A percentile compares a stretch with the other conserved stretches of the same genome.
Conservation (phyloP, 371 early-diverging fungal species). For the Zopfochytrium polystomum region DNA sequence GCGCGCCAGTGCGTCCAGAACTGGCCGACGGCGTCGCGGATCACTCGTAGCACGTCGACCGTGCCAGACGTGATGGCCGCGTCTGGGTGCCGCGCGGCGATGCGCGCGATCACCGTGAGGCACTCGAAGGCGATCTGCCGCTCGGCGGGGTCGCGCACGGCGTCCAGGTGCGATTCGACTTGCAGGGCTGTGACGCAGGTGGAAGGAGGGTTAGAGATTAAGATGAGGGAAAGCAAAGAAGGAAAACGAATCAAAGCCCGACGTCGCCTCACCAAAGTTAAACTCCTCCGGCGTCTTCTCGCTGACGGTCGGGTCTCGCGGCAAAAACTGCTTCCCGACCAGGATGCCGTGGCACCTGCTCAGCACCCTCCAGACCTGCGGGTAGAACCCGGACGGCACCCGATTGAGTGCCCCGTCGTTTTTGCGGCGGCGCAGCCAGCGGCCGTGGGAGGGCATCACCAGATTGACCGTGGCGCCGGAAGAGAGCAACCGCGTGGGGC, state of each 20-base stretch:
- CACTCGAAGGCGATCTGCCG: slow-evolving; percentile 76
- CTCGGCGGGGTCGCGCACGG: slow-evolving; percentile 78
- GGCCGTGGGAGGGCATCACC: slow-evolving; percentile 63
- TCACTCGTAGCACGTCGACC: slow-evolving; percentile 60
- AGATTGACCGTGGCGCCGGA: slow-evolving; percentile 17
- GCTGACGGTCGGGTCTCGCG: slow-evolving; percentile 77
- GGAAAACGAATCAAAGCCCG: too few species aligned
- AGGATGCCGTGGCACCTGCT: slow-evolving; percentile 56
- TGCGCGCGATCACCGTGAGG: slow-evolving; percentile 62
- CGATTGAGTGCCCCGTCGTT: slow-evolving; percentile 86
- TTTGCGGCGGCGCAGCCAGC: slow-evolving; percentile 65
- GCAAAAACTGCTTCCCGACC: slow-evolving; percentile 56
- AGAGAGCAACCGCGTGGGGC: slow-evolving; percentile 5
- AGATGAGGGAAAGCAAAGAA: background rate
- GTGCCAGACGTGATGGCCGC: slow-evolving; percentile 51
- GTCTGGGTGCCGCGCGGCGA: slow-evolving; percentile 64
- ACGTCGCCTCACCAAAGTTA: slow-evolving; percentile 42
- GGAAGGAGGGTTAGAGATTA: slow-evolving; percentile 50
- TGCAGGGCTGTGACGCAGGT: slow-evolving; percentile 60
- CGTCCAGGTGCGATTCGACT: slow-evolving; percentile 69
- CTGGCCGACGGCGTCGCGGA: slow-evolving; percentile 60
- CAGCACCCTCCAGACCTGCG: slow-evolving; percentile 72
- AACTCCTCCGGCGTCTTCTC: slow-evolving; percentile 83
- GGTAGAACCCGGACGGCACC: slow-evolving; percentile 74
- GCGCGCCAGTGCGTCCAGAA: slow-evolving; percentile 71